These are phyloP conservation scores for Collybia nuda DNA, from an alignment of 768 basidiomycete species.

Conservation along the genomic window DNA sequence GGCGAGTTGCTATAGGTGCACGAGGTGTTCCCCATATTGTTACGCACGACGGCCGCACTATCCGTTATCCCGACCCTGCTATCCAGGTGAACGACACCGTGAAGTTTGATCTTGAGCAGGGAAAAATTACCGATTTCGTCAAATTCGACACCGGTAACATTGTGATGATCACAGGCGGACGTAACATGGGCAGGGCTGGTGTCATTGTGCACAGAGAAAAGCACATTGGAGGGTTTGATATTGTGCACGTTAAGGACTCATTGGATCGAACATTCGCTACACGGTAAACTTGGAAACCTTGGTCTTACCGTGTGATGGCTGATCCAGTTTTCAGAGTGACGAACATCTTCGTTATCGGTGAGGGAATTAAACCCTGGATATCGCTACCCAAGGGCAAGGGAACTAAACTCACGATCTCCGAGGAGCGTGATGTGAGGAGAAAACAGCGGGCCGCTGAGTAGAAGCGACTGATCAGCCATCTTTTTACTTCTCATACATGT, in stretches of 20 bases:
- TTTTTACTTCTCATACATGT: slow-evolving; percentile 32
- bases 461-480: slow-evolving; percentile 17
- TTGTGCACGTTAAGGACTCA: slow-evolving; percentile 95
- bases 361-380: slow-evolving; percentile 94
- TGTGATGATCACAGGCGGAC: slow-evolving; percentile 97
- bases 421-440: slow-evolving; percentile 93
- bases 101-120: slow-evolving; percentile 94
- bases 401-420: slow-evolving; percentile 94
- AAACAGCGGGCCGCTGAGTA: slow-evolving; percentile 72
- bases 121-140: slow-evolving; percentile 90
- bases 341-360: slow-evolving; percentile 98
- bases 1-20: slow-evolving; percentile 85
- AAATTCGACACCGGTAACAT: slow-evolving; percentile 98
- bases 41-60: slow-evolving; percentile 99
- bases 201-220: slow-evolving; percentile 96
- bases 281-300: slow-evolving; percentile 56
- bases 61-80: slow-evolving; percentile 96
- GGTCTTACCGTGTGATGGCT: not conserved
- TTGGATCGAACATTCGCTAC: slow-evolving; percentile 97
- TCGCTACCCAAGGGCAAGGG: slow-evolving; percentile 98
- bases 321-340: slow-evolving; percentile 57
- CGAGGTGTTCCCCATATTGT: slow-evolving; percentile 96
- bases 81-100: slow-evolving; percentile 98
- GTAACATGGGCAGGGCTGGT: slow-evolving; percentile 99
- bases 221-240: slow-evolving; percentile 98